These are phyloP conservation scores for Usnea hakonensis DNA, from an alignment of 495 filamentous ascomycete genomes.

Conservation along the genomic window DNA sequence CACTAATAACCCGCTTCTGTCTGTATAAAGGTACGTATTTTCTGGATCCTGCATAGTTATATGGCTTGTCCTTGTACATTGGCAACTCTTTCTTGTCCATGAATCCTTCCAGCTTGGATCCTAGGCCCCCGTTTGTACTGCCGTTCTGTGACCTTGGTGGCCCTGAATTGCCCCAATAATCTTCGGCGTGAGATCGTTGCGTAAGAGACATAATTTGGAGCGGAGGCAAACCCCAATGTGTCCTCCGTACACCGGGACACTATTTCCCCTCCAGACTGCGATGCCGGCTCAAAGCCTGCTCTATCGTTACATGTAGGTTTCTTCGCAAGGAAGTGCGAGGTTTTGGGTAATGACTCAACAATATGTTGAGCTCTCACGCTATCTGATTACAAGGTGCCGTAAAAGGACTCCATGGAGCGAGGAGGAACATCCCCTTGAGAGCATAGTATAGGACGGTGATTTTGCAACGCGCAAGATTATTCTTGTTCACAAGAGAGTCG, in stretches of 20 bases:
- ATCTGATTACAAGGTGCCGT: background rate
- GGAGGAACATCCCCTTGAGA: background rate
- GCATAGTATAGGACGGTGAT: background rate
- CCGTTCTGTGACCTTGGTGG: slow-evolving; percentile 25
- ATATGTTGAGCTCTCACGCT: slow-evolving; percentile 2
- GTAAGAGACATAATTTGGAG: slow-evolving; percentile 9
- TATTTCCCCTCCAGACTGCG: background rate
- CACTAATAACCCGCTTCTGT: slow-evolving; percentile 46
- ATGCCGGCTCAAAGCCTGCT: background rate
- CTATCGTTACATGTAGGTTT: background rate
- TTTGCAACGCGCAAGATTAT: background rate
- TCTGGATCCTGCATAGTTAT: slow-evolving; percentile 53
- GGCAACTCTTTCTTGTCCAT: slow-evolving; percentile 60
- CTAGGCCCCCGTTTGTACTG: slow-evolving; percentile 26
- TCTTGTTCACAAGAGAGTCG: background rate
- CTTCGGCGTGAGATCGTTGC: slow-evolving; percentile 11
- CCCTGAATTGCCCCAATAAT: slow-evolving; percentile 11
- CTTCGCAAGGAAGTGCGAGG: background rate
- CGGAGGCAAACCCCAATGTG: background rate
- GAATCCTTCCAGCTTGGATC: slow-evolving; percentile 42
- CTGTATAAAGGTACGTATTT: slow-evolving; percentile 31
- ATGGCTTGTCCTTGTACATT: slow-evolving; percentile 99
- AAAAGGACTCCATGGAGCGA: no score
- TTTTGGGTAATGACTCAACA: background rate
- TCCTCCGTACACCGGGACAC: background rate